Base-by-base conservation (phyloP, 345 rosid genomes). In the Acer yangbiense region DNA sequence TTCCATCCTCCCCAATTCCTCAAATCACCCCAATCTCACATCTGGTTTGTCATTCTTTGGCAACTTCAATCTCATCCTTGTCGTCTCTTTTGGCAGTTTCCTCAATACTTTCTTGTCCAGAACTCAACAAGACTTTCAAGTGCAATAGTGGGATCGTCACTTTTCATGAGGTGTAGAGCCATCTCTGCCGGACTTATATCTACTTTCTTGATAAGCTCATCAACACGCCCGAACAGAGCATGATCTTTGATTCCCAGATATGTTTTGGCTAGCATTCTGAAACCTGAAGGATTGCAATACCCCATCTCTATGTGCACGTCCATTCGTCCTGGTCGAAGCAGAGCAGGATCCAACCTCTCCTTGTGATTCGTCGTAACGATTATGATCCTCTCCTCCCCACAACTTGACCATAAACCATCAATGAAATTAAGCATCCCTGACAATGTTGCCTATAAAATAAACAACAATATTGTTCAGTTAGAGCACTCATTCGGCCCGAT, bases 101-200 rank as follows among this genome's bases (percentile, higher is more conserved):
- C 39, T 35, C 46, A 9, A 9, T 43, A 9, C 11, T 43, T 43
- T 84, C 43, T 1, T 8, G 9, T 35, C 25, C 0, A 89, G 84
- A 72, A 87, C 18, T 77, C 77, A 25, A 82, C 9, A 20, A 89
- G 66, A 58, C 75, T 78, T 20, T 41, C 20, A 3, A 87, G 82
- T 9, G 79, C 81, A 8, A 60, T 39, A 5, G 66, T 54, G 5
- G 76, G 70, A 11, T 77, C 78, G 12, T 85, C 81, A 5, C 80
- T 80, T 73, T 82, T 86, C 83, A 89, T 79, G 4, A 89, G 83
- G 63, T 87, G 86, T 69, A 82, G 84, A 1, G 88, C 89, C 1
- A 84, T 77, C 65, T 79, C 82, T 0, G 82, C 78, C 9, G 82
- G 82, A 46, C 74, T 74, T 2, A 79, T 29, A 0, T n/a, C 39